Conservation (phyloP, 805 yeast genomes). For the Candida awuae region DNA sequence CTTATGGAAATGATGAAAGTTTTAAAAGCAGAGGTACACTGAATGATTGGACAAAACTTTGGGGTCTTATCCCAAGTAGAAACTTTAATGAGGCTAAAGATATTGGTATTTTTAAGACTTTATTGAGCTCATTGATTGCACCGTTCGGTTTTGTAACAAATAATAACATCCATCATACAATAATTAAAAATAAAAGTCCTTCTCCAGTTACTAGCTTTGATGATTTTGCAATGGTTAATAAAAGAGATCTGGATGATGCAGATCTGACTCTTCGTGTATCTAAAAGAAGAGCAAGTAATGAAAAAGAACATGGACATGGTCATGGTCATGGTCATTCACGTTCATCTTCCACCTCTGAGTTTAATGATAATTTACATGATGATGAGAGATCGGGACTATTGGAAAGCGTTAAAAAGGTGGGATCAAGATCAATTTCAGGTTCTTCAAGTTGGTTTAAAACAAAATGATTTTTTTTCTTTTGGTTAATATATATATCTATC, state of each 20-base stretch:
- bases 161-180: not conserved
- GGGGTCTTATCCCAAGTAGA: not conserved
- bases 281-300: not conserved
- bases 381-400: slow-evolving; percentile 2
- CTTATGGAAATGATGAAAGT: not conserved
- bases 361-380: not conserved
- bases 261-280: not conserved
- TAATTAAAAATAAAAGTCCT: not conserved
- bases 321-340: too few relatives aligned
- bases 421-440: slow-evolving; percentile 3
- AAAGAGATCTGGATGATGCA: slow-evolving; percentile 18
- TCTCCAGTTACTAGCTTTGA: slow-evolving; percentile 15
- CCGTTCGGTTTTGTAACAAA: slow-evolving; percentile 4
- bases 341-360: not conserved
- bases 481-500: not conserved
- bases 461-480: not conserved
- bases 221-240: slow-evolving; percentile 42
- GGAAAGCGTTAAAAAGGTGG: not conserved
- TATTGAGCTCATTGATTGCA: slow-evolving; percentile 5
- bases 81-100: not conserved
- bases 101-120: not conserved
- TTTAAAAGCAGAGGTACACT: not conserved
- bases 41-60: not conserved
- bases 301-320: too few relatives aligned
- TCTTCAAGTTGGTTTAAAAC: slow-evolving; percentile 9